phyloP scores from a whole-genome alignment of 2,329 filamentous ascomycete genomes.

The Aspergillus spinulosporus region DNA sequence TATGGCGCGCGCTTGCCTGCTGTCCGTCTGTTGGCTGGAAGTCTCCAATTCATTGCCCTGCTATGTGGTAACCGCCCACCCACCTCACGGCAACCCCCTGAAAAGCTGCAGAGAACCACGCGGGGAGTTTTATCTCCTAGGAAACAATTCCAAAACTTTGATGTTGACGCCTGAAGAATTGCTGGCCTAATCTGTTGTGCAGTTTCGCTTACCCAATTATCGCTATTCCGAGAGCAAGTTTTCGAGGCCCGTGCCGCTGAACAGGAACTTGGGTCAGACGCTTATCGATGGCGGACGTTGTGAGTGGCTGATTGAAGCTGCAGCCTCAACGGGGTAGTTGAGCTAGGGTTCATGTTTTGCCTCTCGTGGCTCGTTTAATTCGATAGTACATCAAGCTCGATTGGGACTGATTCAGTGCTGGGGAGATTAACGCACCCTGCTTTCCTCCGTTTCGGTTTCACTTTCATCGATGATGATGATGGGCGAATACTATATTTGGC shows the following conservation, averaged over 20 bases:
- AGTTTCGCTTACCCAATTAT: background rate
- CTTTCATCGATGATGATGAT: too few species aligned
- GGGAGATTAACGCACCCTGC: too few species aligned
- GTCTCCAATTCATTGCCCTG: background rate
- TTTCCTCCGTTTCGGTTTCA: too few species aligned
- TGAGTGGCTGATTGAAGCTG: background rate
- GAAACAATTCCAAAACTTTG: background rate
- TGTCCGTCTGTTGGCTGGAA: constrained; percentile 1
- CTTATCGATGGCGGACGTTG: background rate
- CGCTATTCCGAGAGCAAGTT: background rate
- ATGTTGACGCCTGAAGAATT: background rate
- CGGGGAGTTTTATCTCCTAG: background rate
- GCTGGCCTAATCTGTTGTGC: background rate
- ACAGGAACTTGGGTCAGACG: background rate
- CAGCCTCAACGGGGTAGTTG: background rate
- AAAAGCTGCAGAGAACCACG: background rate
- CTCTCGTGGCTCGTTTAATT: background rate
- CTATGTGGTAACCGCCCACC: background rate
- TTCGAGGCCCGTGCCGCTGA: background rate
- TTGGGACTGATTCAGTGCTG: too few species aligned
- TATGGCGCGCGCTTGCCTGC: constrained; percentile 8
- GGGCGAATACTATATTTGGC: too few species aligned
- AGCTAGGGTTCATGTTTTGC: background rate
- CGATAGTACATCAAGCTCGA: background rate
- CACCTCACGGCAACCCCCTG: background rate